Evolutionary conservation across 192 early-diverging fungal genomes (phyloP).

Genomic region (Chytriomyces hyalinus): DNA sequence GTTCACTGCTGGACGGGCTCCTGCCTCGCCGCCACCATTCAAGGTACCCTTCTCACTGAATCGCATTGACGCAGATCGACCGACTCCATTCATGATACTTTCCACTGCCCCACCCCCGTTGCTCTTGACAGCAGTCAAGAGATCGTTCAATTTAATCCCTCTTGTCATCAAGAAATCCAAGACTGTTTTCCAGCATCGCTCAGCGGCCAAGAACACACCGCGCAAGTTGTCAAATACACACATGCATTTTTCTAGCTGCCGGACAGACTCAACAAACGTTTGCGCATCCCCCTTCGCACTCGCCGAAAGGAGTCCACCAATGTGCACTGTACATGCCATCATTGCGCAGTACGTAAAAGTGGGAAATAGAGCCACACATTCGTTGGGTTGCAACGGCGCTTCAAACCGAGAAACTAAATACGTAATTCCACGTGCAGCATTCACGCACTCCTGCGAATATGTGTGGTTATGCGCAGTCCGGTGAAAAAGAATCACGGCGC

Average conservation of each 20-base stretch:
- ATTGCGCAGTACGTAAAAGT: constrained; percentile 30
- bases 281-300: not conserved
- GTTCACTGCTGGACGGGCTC: not conserved
- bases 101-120: not conserved
- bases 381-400: not conserved
- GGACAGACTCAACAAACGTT: not conserved
- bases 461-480: constrained; percentile 12
- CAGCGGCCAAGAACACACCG: constrained; percentile 6
- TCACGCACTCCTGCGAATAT: constrained; percentile 2
- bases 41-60: too few species aligned
- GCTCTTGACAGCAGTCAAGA: not conserved
- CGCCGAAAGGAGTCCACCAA: not conserved
- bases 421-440: constrained; percentile 7
- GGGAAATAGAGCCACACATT: constrained; percentile 19
- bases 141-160: constrained; percentile 25
- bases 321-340: constrained; percentile 14
- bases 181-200: constrained; percentile 26
- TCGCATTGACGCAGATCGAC: not conserved
- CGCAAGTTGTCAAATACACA: constrained; percentile 31
- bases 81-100: not conserved
- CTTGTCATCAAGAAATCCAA: constrained; percentile 10
- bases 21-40: not conserved
- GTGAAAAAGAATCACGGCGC: constrained; percentile 32
- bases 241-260: constrained; percentile 23
- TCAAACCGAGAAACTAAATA: constrained; percentile 15